Evolutionary conservation across 371 early-diverging fungal genomes (phyloP).

Genomic region (Umbelopsis sp.): DNA sequence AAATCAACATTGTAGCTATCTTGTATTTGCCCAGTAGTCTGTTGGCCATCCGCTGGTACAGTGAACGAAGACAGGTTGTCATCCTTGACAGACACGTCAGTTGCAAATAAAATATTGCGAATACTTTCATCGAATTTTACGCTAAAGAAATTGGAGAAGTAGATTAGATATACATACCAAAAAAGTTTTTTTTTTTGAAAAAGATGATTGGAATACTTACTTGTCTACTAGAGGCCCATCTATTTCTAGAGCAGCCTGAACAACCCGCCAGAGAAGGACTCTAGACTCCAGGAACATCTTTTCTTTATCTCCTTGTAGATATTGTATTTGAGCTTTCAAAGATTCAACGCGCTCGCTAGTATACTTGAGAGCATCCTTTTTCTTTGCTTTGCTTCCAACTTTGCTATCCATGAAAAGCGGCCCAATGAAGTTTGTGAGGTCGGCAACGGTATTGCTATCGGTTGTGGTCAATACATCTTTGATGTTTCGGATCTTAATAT

Average conservation of each 20-base stretch:
- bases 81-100: slow-evolving; percentile 14
- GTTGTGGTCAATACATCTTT: slow-evolving; percentile 37
- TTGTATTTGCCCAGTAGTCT: slow-evolving; percentile 20
- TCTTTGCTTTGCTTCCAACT: slow-evolving; percentile 60
- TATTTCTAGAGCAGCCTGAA: slow-evolving; percentile 64
- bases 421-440: slow-evolving; percentile 49
- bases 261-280: slow-evolving; percentile 63
- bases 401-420: slow-evolving; percentile 65
- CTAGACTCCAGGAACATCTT: slow-evolving; percentile 33
- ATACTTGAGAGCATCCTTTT: slow-evolving; percentile 66
- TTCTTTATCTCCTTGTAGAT: slow-evolving; percentile 32
- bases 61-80: slow-evolving; percentile 40
- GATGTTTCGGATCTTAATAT: slow-evolving; percentile 54
- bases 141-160: slow-evolving; percentile 27
- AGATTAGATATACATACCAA: background rate
- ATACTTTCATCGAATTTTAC: slow-evolving; percentile 61
- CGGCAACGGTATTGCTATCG: slow-evolving; percentile 25
- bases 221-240: slow-evolving; percentile 71
- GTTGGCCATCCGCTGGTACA: slow-evolving; percentile 43
- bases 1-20: slow-evolving; percentile 22
- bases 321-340: slow-evolving; percentile 35
- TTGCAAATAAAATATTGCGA: slow-evolving; percentile 48
- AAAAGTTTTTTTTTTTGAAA: background rate
- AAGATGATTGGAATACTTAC: slow-evolving; percentile 41
- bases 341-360: slow-evolving; percentile 53